Conservation (phyloP, 768 basidiomycete genomes). For the Collybiopsis luxurians region DNA sequence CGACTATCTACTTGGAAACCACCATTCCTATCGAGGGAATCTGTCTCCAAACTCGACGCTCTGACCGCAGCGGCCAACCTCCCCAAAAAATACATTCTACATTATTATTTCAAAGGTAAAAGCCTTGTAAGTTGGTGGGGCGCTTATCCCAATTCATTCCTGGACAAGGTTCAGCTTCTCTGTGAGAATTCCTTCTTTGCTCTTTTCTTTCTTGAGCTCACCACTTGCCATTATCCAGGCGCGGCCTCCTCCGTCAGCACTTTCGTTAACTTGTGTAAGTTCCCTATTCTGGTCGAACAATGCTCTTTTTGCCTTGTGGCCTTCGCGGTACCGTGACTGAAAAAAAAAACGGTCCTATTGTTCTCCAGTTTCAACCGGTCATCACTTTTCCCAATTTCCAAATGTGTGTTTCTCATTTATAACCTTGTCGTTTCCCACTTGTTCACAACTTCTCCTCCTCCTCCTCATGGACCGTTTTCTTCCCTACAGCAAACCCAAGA, state of each 20-base stretch:
- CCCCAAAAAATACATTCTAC: too few species aligned
- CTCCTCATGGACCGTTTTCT: slow-evolving; percentile 15
- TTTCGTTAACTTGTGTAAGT: slow-evolving; percentile 58
- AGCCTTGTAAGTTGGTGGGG: slow-evolving; percentile 31
- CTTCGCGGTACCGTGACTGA: slow-evolving; percentile 9
- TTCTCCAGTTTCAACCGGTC: slow-evolving; percentile 13
- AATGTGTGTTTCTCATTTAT: not conserved
- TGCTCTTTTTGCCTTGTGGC: not conserved
- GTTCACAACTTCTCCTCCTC: slow-evolving; percentile 29
- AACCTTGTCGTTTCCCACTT: not conserved
- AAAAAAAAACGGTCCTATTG: slow-evolving; percentile 31
- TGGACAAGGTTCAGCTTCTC: slow-evolving; percentile 46
- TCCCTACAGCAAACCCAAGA: slow-evolving; percentile 37
- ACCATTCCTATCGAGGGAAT: not conserved
- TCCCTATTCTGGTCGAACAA: slow-evolving; percentile 11
- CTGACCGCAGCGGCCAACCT: not conserved
- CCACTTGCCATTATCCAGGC: slow-evolving; percentile 35
- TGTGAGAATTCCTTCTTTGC: slow-evolving; percentile 25
- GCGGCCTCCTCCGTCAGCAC: slow-evolving; percentile 71
- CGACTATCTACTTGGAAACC: not conserved
- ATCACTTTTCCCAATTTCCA: not conserved
- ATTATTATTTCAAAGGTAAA: not conserved
- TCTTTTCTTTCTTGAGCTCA: slow-evolving; percentile 9
- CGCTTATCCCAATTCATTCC: slow-evolving; percentile 16
- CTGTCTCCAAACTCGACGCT: not conserved